These are phyloP conservation scores for Entoloma clypeatum DNA, from an alignment of 1,284 basidiomycete species.

Conservation along the genomic window DNA sequence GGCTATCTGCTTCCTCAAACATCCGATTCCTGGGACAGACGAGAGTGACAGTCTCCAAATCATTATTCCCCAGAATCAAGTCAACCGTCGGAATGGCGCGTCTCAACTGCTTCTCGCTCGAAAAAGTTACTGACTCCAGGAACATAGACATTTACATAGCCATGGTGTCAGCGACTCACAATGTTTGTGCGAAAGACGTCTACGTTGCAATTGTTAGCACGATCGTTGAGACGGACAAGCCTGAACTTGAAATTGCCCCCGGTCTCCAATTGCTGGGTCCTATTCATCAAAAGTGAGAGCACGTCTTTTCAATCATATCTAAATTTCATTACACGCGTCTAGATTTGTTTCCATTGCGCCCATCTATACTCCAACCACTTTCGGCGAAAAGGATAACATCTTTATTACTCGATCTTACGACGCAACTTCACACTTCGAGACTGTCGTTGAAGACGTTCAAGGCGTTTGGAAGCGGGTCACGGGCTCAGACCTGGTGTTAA, in stretches of 20 bases:
- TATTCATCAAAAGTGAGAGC: constrained; percentile 88
- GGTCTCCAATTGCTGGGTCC: constrained; percentile 91
- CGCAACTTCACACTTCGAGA: constrained; percentile 98
- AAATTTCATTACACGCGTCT: constrained; percentile 9
- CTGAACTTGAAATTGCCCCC: constrained; percentile 89
- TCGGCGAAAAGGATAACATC: constrained; percentile 82
- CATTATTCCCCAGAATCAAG: constrained; percentile 99
- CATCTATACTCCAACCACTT: constrained; percentile 85
- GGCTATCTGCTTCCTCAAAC: constrained; percentile 97
- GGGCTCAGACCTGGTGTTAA: constrained; percentile 73
- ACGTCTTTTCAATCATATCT: constrained; percentile 7
- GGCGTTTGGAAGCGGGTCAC: constrained; percentile 89
- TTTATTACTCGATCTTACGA: constrained; percentile 98
- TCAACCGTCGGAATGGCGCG: constrained; percentile 85
- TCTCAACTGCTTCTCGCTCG: constrained; percentile 25
- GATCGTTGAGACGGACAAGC: constrained; percentile 93
- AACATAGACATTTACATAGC: constrained; percentile 95
- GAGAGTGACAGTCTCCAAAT: constrained; percentile 95
- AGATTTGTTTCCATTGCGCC: constrained; percentile 91
- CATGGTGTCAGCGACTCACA: constrained; percentile 94
- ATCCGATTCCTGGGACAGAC: constrained; percentile 97
- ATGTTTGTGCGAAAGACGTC: constrained; percentile 93
- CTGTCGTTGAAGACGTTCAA: constrained; percentile 91
- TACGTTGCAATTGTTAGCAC: constrained; percentile 98
- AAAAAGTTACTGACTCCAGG: constrained; percentile 11